phyloP scores from a whole-genome alignment of 805 yeast species.

The Saturnispora quitensis region DNA sequence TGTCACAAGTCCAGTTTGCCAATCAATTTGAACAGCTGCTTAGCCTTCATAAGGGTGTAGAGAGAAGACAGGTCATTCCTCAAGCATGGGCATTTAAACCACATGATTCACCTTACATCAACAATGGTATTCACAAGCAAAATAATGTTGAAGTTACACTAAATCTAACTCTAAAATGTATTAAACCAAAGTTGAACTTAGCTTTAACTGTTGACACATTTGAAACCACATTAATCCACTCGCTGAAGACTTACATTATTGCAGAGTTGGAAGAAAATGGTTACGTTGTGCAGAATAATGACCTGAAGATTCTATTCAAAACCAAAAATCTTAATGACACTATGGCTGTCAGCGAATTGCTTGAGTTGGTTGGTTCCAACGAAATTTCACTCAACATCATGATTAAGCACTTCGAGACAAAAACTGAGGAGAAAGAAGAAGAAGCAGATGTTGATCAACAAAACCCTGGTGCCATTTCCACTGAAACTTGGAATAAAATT shows the following conservation, averaged over 20 bases:
- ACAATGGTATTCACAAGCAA: neutral
- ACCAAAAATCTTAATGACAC: constrained; percentile 43
- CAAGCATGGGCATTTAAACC: neutral
- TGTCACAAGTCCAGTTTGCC: constrained; percentile 6
- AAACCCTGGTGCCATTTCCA: neutral
- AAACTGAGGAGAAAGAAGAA: neutral
- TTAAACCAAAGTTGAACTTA: constrained; percentile 57
- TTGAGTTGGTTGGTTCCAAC: constrained; percentile 1
- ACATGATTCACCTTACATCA: neutral
- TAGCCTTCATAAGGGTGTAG: neutral
- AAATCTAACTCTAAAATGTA: constrained; percentile 41
- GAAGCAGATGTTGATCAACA: neutral
- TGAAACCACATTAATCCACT: constrained; percentile 24
- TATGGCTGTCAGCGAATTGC: constrained; percentile 20
- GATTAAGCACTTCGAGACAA: constrained; percentile 8
- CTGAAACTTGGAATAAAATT: constrained; percentile 9
- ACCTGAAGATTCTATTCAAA: constrained; percentile 40
- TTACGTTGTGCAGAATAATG: constrained; percentile 22
- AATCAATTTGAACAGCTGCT: constrained; percentile 2
- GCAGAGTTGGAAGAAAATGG: constrained; percentile 21
- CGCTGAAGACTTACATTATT: constrained; percentile 28
- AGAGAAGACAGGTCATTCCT: constrained; percentile 16
- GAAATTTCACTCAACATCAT: constrained; percentile 12
- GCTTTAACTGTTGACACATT: constrained; percentile 10
- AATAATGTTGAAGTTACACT: neutral